Evolutionary conservation across 306 rosid genomes (phyloP).

Genomic region (Cicer yamashitae): DNA sequence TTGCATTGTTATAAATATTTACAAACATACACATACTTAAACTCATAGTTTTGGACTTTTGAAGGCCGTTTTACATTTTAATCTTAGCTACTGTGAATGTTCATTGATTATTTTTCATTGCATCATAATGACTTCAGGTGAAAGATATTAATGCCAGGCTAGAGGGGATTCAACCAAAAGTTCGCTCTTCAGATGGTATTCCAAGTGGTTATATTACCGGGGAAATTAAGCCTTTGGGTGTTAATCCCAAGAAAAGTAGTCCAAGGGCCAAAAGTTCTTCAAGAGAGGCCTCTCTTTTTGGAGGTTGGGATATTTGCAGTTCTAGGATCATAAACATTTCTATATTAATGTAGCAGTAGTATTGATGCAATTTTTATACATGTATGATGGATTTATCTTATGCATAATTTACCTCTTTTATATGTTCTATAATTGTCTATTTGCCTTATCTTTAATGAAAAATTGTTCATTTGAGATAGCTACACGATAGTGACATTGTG

Average conservation of each 20-base stretch:
- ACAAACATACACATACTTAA: slow-evolving; percentile 3
- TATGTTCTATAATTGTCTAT: slow-evolving; percentile 1
- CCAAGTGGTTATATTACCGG: slow-evolving; percentile 65
- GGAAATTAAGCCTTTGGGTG: slow-evolving; percentile 64
- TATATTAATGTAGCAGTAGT: slow-evolving; percentile 18
- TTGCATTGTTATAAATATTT: slow-evolving; percentile 31
- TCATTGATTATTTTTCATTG: slow-evolving; percentile 22
- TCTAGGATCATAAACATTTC: slow-evolving; percentile 18
- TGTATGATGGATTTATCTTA: slow-evolving; percentile 26
- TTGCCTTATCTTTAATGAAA: slow-evolving; percentile 6
- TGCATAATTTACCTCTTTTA: slow-evolving; percentile 21
- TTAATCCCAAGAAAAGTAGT: slow-evolving; percentile 82
- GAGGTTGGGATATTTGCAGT: slow-evolving; percentile 70
- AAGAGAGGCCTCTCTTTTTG: slow-evolving; percentile 83
- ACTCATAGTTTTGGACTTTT: slow-evolving; percentile 3
- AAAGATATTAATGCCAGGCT: slow-evolving; percentile 97
- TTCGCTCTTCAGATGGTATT: slow-evolving; percentile 75
- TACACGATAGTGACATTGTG: slow-evolving; percentile 17
- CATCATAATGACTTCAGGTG: slow-evolving; percentile 64
- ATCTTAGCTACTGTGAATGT: slow-evolving; percentile 12
- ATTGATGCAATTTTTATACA: slow-evolving; percentile 18
- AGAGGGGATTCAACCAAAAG: slow-evolving; percentile 92
- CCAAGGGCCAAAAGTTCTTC: slow-evolving; percentile 91
- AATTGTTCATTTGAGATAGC: slow-evolving; percentile 36
- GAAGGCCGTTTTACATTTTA: slow-evolving; percentile 33